Base-by-base conservation (phyloP, 192 early-diverging fungal genomes). In the Funneliformis mosseae region DNA sequence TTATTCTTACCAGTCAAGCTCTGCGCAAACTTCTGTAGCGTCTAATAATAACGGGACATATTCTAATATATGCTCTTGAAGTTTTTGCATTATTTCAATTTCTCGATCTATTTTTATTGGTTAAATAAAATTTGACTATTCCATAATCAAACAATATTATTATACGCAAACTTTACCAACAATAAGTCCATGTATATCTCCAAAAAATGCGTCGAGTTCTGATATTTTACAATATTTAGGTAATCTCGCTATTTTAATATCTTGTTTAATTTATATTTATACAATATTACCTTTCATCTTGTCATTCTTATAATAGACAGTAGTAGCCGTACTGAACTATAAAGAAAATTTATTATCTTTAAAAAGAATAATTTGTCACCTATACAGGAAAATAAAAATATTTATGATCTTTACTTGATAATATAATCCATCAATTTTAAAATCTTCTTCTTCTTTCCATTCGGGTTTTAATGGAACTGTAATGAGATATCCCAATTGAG, bases 141-240 rank as follows among this genome's bases (percentile, higher is more conserved):
- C 33, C 3, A 3, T 33, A 33, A 33, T 33, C 33, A 33, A 33
- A 33, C 3, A 2, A 33, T 33, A 33, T 33, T 33, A 33, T 33
- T 23, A 16, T 33, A n/a, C 39, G 4, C 14, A 27, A 64, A 39
- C 25, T 87, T 76, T 86, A 88, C 92, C 91, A 33, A 93, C 91
- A 77, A 97, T 93, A 43, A 94, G 85, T 4, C 91, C 92, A 81
- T 95, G 94, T 18, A 98, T 90, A 73, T 98, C 97, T 5, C 97
- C 96, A 9, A 95, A 81, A 18, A 86, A 86, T 62, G 91, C 86
- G 77, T 98, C 97, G 16, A 98, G 83, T 48, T 92, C 92, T 93
- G 83, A 33, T 41, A 73, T 5, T 16, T 42, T 25, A 27, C 12
- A 28, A 50, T 8, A 16, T 45, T 28, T 66, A 28, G 2, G 9